phyloP scores from a whole-genome alignment of 108 stramenopile genomes.

The Cyclotella distinguenda region DNA sequence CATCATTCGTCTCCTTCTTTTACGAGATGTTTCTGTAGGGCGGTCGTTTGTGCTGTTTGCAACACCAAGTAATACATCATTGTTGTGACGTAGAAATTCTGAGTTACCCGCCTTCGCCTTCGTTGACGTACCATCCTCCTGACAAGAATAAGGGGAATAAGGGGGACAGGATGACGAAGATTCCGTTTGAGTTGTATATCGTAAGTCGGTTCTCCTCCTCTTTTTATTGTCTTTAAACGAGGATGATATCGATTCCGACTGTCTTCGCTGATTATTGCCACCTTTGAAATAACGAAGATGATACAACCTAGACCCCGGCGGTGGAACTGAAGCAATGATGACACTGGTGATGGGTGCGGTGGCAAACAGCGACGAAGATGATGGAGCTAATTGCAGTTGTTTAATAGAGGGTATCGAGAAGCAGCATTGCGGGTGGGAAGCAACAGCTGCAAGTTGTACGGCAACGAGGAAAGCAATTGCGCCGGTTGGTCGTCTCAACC shows the following conservation, averaged over 20 bases:
- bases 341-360: constrained; percentile 11
- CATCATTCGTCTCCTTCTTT: neutral
- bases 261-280: neutral
- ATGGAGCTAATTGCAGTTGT: neutral
- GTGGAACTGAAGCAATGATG: constrained; percentile 24
- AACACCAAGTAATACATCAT: neutral
- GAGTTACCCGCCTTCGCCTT: too few relatives aligned
- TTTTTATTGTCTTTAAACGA: neutral
- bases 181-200: constrained; percentile 23
- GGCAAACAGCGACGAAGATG: constrained; percentile 12
- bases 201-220: constrained; percentile 8
- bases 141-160: neutral
- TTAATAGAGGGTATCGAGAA: neutral
- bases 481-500: neutral
- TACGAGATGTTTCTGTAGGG: neutral
- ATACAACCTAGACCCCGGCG: constrained; percentile 23
- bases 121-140: too few relatives aligned
- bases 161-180: constrained; percentile 2
- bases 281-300: neutral
- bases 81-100: too few relatives aligned
- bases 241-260: neutral
- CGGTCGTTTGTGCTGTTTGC: neutral
- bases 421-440: neutral
- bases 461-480: constrained; percentile 7
- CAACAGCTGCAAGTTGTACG: neutral